A percentile compares a stretch with the other conserved stretches of the same genome.
phyloP scores from a whole-genome alignment of 2,329 filamentous ascomycete species.

The Pyrenochaeta sp. region DNA sequence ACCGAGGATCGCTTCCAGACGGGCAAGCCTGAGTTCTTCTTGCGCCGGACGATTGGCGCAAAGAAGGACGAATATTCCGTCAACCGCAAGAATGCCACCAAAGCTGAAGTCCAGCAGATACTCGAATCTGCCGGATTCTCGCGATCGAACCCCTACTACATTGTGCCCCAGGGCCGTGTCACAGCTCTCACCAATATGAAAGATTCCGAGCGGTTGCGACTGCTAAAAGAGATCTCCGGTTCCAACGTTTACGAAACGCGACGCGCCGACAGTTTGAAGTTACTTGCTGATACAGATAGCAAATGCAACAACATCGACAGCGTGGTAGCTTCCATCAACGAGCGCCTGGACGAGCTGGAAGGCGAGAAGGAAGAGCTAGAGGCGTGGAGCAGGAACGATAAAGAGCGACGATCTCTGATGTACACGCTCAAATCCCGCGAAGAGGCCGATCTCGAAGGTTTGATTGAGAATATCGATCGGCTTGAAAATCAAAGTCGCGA shows the following conservation, averaged over 20 bases:
- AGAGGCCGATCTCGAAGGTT: slow-evolving; percentile 78
- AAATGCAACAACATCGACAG: slow-evolving; percentile 96
- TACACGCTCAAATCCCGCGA: slow-evolving; percentile 94
- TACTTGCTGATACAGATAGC: slow-evolving; percentile 95
- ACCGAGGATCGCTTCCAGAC: slow-evolving; percentile 94
- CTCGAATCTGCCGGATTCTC: slow-evolving; percentile 97
- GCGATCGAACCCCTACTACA: slow-evolving; percentile 97
- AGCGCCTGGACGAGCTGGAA: slow-evolving; percentile 86
- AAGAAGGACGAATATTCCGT: slow-evolving; percentile 99
- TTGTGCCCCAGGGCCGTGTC: slow-evolving; percentile 95
- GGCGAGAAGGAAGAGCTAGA: slow-evolving; percentile 97
- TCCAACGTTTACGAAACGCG: slow-evolving; percentile 97
- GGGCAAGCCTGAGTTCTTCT: slow-evolving; percentile 85
- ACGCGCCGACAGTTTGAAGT: slow-evolving; percentile 89
- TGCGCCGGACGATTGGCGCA: slow-evolving; percentile 92
- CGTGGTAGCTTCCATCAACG: slow-evolving; percentile 88
- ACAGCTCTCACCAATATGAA: slow-evolving; percentile 99
- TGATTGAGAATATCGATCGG: slow-evolving; percentile 84
- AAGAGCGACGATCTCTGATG: slow-evolving; percentile 88
- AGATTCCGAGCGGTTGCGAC: slow-evolving; percentile 84
- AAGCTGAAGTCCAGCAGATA: slow-evolving; percentile 92
- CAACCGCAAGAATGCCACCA: slow-evolving; percentile 95
- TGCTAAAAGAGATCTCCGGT: slow-evolving; percentile 97
- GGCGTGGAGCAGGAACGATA: slow-evolving; percentile 93
- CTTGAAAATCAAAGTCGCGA: slow-evolving; percentile 83